Evolutionary conservation across 441 rosid species (phyloP).

Genomic region (Gossypium lobatum): DNA sequence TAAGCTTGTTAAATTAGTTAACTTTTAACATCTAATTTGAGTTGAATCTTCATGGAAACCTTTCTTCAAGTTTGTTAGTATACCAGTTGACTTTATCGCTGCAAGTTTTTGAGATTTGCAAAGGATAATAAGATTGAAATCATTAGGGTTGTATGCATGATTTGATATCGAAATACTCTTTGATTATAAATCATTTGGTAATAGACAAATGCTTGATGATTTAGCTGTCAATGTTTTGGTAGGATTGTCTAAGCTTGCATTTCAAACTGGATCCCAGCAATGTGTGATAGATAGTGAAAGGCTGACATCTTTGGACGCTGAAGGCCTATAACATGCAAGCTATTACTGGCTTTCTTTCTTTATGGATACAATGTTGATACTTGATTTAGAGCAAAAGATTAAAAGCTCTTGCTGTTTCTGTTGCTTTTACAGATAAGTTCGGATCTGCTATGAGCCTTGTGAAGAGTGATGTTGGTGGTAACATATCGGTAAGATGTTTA

Average conservation of each 20-base stretch:
- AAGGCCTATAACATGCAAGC: background rate
- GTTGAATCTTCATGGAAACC: background rate
- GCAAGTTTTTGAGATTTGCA: background rate
- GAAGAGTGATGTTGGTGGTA: conserved; percentile 84
- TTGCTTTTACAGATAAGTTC: conserved; percentile 60
- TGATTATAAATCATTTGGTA: background rate
- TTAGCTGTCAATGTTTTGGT: background rate
- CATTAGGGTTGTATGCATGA: background rate
- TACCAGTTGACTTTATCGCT: background rate
- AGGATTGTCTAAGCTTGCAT: background rate
- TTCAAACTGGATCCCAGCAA: background rate
- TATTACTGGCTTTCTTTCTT: conserved; percentile 4
- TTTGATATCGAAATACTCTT: background rate
- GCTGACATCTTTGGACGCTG: background rate
- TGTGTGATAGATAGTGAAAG: background rate
- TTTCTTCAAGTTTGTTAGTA: background rate
- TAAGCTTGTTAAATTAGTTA: background rate
- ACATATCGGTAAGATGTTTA: conserved; percentile 49
- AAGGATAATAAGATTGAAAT: background rate
- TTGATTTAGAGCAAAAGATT: background rate
- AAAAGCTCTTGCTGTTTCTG: background rate
- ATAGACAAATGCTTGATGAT: background rate
- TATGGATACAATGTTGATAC: background rate
- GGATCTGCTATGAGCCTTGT: conserved; percentile 88
- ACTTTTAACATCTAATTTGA: background rate